These are phyloP conservation scores for Verticillium isaacii DNA, from an alignment of 2,329 filamentous ascomycete genomes.

Conservation along the genomic window DNA sequence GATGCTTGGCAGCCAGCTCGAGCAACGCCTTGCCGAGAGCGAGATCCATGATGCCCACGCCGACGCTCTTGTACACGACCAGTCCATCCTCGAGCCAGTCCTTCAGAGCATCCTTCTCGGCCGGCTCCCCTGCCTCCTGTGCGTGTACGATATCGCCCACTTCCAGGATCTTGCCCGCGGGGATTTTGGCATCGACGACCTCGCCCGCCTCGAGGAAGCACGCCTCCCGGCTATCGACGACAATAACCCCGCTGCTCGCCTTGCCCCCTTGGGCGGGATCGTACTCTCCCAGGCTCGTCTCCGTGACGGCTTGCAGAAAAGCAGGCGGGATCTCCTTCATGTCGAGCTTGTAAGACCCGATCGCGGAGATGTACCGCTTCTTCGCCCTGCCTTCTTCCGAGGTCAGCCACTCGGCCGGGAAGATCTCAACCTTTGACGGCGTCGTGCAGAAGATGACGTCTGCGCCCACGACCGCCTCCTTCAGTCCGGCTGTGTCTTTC, in stretches of 20 bases:
- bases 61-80: slow-evolving; percentile 66
- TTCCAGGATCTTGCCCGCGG: slow-evolving; percentile 74
- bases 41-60: slow-evolving; percentile 62
- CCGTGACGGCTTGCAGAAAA: slow-evolving; percentile 59
- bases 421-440: slow-evolving; percentile 68
- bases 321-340: slow-evolving; percentile 84
- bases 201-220: slow-evolving; percentile 83
- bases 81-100: slow-evolving; percentile 58
- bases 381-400: slow-evolving; percentile 65
- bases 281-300: neutral
- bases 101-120: slow-evolving; percentile 44
- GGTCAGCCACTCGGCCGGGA: slow-evolving; percentile 69
- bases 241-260: slow-evolving; percentile 58
- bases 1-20: slow-evolving; percentile 47
- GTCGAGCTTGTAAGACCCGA: slow-evolving; percentile 63
- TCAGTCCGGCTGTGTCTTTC: slow-evolving; percentile 31
- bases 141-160: slow-evolving; percentile 56
- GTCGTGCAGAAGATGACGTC: slow-evolving; percentile 90
- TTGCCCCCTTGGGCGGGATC: slow-evolving; percentile 33
- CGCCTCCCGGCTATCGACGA: slow-evolving; percentile 74
- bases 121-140: slow-evolving; percentile 26
- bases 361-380: slow-evolving; percentile 66
- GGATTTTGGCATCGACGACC: slow-evolving; percentile 71
- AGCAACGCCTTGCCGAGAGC: slow-evolving; percentile 56
- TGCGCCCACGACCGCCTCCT: slow-evolving; percentile 64